Base-by-base conservation (phyloP, 2,329 filamentous ascomycete species). In the Sporothrix pseudoabietina region DNA sequence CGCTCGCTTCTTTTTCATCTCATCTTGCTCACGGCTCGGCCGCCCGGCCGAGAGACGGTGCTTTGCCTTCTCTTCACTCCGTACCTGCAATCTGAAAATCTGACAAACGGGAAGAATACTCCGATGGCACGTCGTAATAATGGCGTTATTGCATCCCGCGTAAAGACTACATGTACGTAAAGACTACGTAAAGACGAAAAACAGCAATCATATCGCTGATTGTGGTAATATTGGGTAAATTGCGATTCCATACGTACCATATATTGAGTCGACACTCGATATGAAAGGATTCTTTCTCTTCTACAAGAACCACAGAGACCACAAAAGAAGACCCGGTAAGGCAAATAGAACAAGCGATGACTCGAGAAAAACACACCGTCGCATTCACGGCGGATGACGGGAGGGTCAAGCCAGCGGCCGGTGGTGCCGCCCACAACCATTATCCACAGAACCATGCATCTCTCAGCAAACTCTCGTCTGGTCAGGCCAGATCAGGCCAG, bases 31-130 rank as follows among this genome's bases (percentile, higher is more conserved):
- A 35, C 63, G 63, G 41, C 63, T 68, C 63, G 63, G 63, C 12
- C 63, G 16, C 41, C 63, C 63, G 26, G 63, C 63, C 63, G 63
- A 68, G 41, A 35, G 61, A 65, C 61, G 35, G 61, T 44, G 39
- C 61, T 44, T 47, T 44, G n/a, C 61, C 41, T 47, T 32, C 10
- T 49, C 44, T 14, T 49, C 9, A 16, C n/a, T 49, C 12, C 6
- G 19, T 5, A 52, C n/a, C 41, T 57, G 8, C 22, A 32, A 57
- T 57, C 22, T 16, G 12, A 44, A 30, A 12, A 10, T 54, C 49
- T 54, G 49, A 54, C 49, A 44, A 54, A 7, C 26, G 55, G 55
- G 54, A 57, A 22, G 26, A 57, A 57, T 57, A 57, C 26, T 57
- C 55, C 55, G 55, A 57, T 57, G 55, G 41, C n/a, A n/a, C n/a